phyloP scores from a whole-genome alignment of 2,329 filamentous ascomycete genomes.

The Colletotrichum viniferum region DNA sequence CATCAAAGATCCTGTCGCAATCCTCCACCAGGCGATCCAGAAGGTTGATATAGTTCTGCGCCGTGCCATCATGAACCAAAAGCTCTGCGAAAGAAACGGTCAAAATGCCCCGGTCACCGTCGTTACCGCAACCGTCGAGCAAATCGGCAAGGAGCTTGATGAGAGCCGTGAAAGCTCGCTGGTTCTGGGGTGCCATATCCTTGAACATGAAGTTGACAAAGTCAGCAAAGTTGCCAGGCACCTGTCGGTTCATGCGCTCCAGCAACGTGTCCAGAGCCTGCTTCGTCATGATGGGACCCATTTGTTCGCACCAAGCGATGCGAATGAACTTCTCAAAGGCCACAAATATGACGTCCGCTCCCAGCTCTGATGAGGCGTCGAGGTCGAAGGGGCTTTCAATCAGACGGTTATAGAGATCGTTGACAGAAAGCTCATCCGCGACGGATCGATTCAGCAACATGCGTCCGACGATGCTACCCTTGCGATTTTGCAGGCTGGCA shows the following conservation, averaged over 20 bases:
- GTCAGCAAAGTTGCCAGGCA: slow-evolving; percentile 75
- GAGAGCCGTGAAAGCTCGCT: slow-evolving; percentile 80
- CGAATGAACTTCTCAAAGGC: slow-evolving; percentile 93
- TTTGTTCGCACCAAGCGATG: slow-evolving; percentile 86
- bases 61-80: slow-evolving; percentile 76
- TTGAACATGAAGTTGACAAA: slow-evolving; percentile 68
- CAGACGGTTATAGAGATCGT: slow-evolving; percentile 88
- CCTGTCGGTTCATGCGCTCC: slow-evolving; percentile 65
- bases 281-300: slow-evolving; percentile 81
- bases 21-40: slow-evolving; percentile 90
- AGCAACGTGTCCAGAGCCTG: slow-evolving; percentile 78
- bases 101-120: slow-evolving; percentile 85
- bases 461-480: slow-evolving; percentile 84
- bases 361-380: slow-evolving; percentile 75
- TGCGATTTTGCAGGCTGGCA: slow-evolving; percentile 80
- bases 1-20: slow-evolving; percentile 85
- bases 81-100: slow-evolving; percentile 90
- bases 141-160: slow-evolving; percentile 87
- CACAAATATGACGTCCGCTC: slow-evolving; percentile 84
- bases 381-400: slow-evolving; percentile 83
- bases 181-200: slow-evolving; percentile 72
- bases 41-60: slow-evolving; percentile 85
- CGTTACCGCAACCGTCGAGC: slow-evolving; percentile 87
- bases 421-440: slow-evolving; percentile 81
- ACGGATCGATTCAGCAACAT: slow-evolving; percentile 71